Evolutionary conservation across 768 basidiomycete genomes (phyloP), one percentile per base, ranked within the genome.

Genomic region (Mycena polygramma): DNA sequence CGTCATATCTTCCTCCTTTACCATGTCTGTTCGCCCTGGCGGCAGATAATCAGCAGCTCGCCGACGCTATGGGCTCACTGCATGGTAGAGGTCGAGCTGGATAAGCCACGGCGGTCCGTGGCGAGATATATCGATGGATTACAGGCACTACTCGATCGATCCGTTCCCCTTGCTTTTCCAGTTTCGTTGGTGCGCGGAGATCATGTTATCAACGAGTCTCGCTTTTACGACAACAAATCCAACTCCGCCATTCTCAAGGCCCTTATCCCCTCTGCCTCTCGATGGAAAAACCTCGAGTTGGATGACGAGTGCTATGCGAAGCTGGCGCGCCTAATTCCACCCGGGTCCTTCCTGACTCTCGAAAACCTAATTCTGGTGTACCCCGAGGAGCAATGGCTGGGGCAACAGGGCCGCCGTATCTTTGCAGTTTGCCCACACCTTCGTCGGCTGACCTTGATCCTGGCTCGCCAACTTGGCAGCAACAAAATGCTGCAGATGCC

Each of bases 241-340:
- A n/a, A n/a, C 20, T 2, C 19, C 9, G 22, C 48, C n/a, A n/a
- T 49, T 22, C 9, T 49, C 8, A 7, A 24, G 8, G 14, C 22
- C n/a, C 1, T 49, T 1, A 20, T 11, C 2, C 48, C 48, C n/a
- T 22, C 48, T 2, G 48, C 22, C 8, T n/a, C 48, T 7, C 41
- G 62, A 26, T 63, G 62, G 62, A 53, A 45, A 24, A 15, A n/a
- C 8, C 51, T 63, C 39, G 30, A 37, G 11, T 19, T 62, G n/a
- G 62, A 57, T 35, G 37, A 36, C 1, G 13, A 22, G 7, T 39
- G 43, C 20, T 63, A n/a, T n/a, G n/a, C n/a, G n/a, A n/a, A n/a
- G n/a, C n/a, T n/a, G n/a, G n/a, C n/a, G n/a, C n/a, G n/a, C n/a
- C n/a, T n/a, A n/a, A n/a, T n/a, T n/a, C n/a, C n/a, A n/a, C n/a